A percentile compares a stretch with the other conserved stretches of the same genome.
Conservation (phyloP, 164 flowering plant species). For the Platanus orientalis region DNA sequence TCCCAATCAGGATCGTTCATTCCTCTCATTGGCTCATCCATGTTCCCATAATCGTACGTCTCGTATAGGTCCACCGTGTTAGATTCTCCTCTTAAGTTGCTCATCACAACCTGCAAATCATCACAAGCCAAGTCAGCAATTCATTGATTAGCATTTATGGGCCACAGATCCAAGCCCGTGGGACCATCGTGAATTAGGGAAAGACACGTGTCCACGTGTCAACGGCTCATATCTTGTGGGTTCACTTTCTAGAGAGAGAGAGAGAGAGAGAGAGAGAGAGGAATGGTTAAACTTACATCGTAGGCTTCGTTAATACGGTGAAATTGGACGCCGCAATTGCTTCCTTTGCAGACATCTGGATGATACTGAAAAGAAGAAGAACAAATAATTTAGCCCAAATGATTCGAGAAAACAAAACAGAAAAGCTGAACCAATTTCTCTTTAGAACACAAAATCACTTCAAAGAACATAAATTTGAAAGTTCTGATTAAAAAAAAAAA, state of each 20-base stretch:
- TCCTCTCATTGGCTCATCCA: slow-evolving; percentile 49
- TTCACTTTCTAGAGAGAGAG: no score
- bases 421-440: no score
- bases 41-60: slow-evolving; percentile 12
- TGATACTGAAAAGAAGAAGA: slow-evolving; percentile 69
- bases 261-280: not conserved
- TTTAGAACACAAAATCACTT: no score
- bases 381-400: no score
- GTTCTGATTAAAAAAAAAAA: no score
- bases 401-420: no score
- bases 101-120: slow-evolving; percentile 62
- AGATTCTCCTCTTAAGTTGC: slow-evolving; percentile 45
- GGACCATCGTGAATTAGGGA: not conserved
- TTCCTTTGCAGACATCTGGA: slow-evolving; percentile 94
- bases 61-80: slow-evolving; percentile 9
- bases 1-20: slow-evolving; percentile 72
- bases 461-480: no score
- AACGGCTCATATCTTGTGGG: no score
- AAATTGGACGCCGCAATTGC: slow-evolving; percentile 68
- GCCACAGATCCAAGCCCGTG: not conserved
- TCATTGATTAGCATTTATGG: not conserved
- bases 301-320: slow-evolving; percentile 85
- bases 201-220: no score
- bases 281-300: slow-evolving; percentile 46
- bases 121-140: not conserved